Base-by-base conservation (phyloP, 768 basidiomycete genomes). In the Hypholoma sublateritium region DNA sequence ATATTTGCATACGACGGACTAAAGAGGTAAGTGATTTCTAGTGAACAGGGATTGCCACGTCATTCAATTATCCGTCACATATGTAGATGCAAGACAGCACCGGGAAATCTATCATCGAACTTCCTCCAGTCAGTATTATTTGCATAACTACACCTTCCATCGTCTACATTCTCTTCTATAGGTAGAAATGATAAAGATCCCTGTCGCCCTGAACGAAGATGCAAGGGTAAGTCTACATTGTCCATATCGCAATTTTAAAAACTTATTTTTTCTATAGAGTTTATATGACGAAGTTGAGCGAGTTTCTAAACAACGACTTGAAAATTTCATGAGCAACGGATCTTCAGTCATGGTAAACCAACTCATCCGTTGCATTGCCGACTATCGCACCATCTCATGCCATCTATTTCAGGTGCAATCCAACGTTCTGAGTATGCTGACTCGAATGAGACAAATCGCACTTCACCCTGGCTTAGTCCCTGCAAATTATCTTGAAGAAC, bases 81-180 rank as follows among this genome's bases (percentile, higher is more conserved):
- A n/a, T n/a, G n/a, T n/a, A 94, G 85, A 95, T 96, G 89, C 88
- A 91, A 79, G 91, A 95, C 66, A 78, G 74, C 6, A 70, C 83
- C 16, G 95, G 95, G 17, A 85, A 87, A 16, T 72, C 79, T 14
- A 75, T 97, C 7, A 81, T 97, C 2, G 78, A 85, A 13, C 77
- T 97, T 12, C 94, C 95, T 36, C 83, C 88, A 5, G 86, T 84
- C 65, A 66, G 71, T 60, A 9, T 39, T 47, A 43, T 5, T 34
- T 56, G 4, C 13, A 3, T 13, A 45, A 36, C 24, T 4, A 36
- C 2, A 19, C 21, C 8, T 9, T 17, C 2, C 11, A 25, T 17
- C 19, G 39, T 50, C 57, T 13, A 63, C 32, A 17, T 21, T 49
- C 35, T 46, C 58, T 47, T 32, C 28, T 17, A 25, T 22, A 89